Evolutionary conservation across 257 asterid species (phyloP), one percentile per base, ranked within the genome.

Genomic region (Anisodus tanguticus): DNA sequence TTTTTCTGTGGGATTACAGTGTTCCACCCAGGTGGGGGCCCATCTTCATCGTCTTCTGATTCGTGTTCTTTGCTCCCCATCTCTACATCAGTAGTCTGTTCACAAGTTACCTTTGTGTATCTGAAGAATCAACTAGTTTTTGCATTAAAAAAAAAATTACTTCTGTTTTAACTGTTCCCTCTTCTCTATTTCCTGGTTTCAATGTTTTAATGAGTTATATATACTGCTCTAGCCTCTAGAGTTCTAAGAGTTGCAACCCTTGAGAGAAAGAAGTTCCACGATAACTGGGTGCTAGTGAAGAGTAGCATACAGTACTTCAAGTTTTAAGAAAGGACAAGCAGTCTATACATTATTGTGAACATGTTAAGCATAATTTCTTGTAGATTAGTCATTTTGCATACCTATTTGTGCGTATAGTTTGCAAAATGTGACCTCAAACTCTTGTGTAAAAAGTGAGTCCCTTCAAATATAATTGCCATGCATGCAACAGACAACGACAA

Each of bases 1-100:
- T 26, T 74, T 60, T 67, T 74, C 67, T 39, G 70, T 22, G 71
- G 64, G 60, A 31, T 49, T 12, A 58, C 41, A 15, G 80, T 35
- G 26, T 87, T 60, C 90, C 88, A 85, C 68, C 88, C 89, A 54
- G 85, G 85, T 57, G 90, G 90, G 0, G 89, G 90, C 12, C 88
- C 89, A 74, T 91, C 95, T 43, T 92, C 93, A 35, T 91, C 95
- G 10, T 91, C 92, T 45, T 90, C 91, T 5, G 49, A 79, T 64
- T 79, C 88, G 3, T 90, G 90, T 85, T 86, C 89, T 79, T 86
- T 83, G 87, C 85, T 80, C 84, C 82, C 85, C 85, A 83, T 88
- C 81, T 68, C 90, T 80, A 59, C 87, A 88, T 92, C 97, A 91
- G 90, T 83, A 88, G 80, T 67, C 87, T 72, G 88, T 74, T 81